Percentiles rank a stretch among this genome's conserved stretches.
These are phyloP conservation scores for Podila epicladia DNA, from an alignment of 192 early-diverging fungal species.

Conservation along the genomic window DNA sequence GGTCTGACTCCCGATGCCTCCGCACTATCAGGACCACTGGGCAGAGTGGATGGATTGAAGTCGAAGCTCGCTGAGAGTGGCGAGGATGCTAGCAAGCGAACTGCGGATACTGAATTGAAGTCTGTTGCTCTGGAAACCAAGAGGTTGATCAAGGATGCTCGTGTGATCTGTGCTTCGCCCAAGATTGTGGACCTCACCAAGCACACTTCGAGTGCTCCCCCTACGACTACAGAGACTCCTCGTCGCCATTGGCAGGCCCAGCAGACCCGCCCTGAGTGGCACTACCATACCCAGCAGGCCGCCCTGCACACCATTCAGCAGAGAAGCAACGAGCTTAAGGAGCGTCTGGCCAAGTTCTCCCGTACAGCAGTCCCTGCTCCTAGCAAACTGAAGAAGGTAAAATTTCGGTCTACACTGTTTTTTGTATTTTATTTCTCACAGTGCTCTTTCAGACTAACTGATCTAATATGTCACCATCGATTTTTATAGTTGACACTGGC, in stretches of 20 bases:
- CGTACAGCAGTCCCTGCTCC: conserved; percentile 14
- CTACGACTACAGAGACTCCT: neutral
- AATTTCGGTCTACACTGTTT: neutral
- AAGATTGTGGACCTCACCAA: conserved; percentile 59
- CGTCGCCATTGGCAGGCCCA: conserved; percentile 59
- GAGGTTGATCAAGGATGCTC: conserved; percentile 56
- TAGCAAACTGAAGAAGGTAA: conserved; percentile 40
- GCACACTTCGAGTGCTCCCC: conserved; percentile 1
- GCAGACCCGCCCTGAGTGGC: conserved; percentile 57
- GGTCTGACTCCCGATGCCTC: conserved; percentile 38
- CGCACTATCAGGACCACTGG: conserved; percentile 35
- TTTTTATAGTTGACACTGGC: conserved; percentile 28
- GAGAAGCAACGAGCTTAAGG: conserved; percentile 60
- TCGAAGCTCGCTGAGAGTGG: neutral
- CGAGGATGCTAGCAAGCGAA: conserved; percentile 13
- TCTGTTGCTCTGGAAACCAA: conserved; percentile 59
- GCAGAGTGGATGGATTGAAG: conserved; percentile 8
- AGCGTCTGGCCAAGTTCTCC: conserved; percentile 39
- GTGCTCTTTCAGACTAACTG: neutral
- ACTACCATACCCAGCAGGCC: conserved; percentile 65
- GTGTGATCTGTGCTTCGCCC: conserved; percentile 55
- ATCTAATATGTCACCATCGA: too few species aligned
- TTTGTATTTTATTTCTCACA: neutral
- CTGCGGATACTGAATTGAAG: conserved; percentile 33
- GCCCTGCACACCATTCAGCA: conserved; percentile 62